A percentile compares a stretch with the other conserved stretches of the same genome.
phyloP scores from a whole-genome alignment of 140 eudicot genomes.

The Bidens hawaiensis region DNA sequence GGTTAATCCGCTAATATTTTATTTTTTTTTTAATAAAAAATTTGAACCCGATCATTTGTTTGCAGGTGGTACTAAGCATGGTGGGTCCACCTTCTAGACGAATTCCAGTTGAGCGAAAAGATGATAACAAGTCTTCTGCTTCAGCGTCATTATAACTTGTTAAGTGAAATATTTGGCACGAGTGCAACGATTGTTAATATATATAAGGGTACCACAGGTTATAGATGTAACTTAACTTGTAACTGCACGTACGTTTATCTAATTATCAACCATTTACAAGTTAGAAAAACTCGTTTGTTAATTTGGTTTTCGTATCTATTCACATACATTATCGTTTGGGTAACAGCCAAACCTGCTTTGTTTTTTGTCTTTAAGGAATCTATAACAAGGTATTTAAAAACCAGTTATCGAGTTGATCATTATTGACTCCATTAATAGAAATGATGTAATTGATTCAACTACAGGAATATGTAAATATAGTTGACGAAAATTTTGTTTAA shows the following conservation, averaged over 20 bases:
- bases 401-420: background rate
- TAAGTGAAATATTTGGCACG: background rate
- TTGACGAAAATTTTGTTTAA: background rate
- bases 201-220: conserved; percentile 21
- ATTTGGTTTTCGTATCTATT: background rate
- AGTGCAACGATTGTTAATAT: conserved; percentile 6
- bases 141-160: conserved; percentile 43
- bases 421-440: background rate
- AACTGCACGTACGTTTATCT: conserved; percentile 1
- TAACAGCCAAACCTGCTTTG: too few species aligned
- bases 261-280: conserved; percentile 5
- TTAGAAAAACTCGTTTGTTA: conserved; percentile 1
- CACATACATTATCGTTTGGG: too few species aligned
- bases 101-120: conserved; percentile 58
- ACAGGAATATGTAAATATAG: background rate
- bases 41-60: background rate
- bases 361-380: too few species aligned
- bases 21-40: too few species aligned
- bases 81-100: conserved; percentile 90
- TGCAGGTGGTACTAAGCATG: conserved; percentile 84
- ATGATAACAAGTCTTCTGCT: conserved; percentile 48
- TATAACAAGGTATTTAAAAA: too few species aligned
- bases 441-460: background rate
- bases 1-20: background rate
- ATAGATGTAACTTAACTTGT: conserved; percentile 17